phyloP scores from a whole-genome alignment of 805 yeast species.

The Zygosaccharomyces gambellarensis region DNA sequence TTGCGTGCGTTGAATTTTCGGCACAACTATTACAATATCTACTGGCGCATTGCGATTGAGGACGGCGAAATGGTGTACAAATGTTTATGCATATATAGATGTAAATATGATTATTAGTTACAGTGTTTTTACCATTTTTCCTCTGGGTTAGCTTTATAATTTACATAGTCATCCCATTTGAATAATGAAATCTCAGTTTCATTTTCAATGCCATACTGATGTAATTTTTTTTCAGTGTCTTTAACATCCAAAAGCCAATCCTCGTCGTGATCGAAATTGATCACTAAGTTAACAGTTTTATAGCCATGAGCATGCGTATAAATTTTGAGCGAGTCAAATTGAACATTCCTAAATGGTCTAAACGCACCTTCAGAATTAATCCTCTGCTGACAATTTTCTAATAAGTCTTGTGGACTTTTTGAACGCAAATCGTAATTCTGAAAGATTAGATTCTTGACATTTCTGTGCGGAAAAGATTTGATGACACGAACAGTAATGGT shows the following conservation, averaged over 20 bases:
- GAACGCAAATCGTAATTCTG: slow-evolving; percentile 63
- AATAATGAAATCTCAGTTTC: slow-evolving; percentile 91
- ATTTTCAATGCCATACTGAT: slow-evolving; percentile 60
- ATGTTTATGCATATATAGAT: slow-evolving; percentile 5
- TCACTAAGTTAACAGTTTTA: slow-evolving; percentile 86
- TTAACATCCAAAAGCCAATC: slow-evolving; percentile 58
- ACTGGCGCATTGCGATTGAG: slow-evolving; percentile 11
- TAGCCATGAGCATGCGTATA: slow-evolving; percentile 95
- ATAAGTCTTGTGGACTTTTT: slow-evolving; percentile 61
- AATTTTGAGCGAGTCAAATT: slow-evolving; percentile 70
- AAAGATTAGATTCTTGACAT: slow-evolving; percentile 71
- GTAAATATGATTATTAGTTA: background rate
- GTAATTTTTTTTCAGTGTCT: slow-evolving; percentile 39
- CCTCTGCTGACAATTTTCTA: slow-evolving; percentile 44
- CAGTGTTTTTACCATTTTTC: slow-evolving; percentile 66
- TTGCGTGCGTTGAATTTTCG: slow-evolving; percentile 29
- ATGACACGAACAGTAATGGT: slow-evolving; percentile 80
- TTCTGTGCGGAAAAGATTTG: slow-evolving; percentile 88
- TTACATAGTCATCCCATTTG: slow-evolving; percentile 59
- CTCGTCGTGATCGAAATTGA: slow-evolving; percentile 75
- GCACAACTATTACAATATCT: slow-evolving; percentile 25
- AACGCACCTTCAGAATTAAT: slow-evolving; percentile 58
- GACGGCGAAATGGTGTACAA: background rate
- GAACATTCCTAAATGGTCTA: slow-evolving; percentile 77
- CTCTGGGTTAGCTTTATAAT: slow-evolving; percentile 74